Base-by-base conservation (phyloP, 169 alveolate genomes). In the Cryptosporidium bovis region DNA sequence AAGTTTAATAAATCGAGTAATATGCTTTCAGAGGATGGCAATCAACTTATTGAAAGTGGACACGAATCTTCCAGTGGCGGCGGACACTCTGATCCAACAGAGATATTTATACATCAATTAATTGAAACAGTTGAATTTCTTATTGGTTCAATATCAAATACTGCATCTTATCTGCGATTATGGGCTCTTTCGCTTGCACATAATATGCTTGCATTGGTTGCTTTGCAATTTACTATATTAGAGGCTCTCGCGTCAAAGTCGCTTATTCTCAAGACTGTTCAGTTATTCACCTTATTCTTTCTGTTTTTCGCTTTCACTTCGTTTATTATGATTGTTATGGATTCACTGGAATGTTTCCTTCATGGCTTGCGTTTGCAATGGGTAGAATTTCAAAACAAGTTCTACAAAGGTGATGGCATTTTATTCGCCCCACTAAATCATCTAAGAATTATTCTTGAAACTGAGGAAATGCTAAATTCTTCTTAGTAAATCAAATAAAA, bases 351-450 rank as follows among this genome's bases (percentile, higher is more conserved):
- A 93, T 98, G 99, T 89, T 98, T 97, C 93, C 94, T 99, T 68
- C 99, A 99, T 94, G 98, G 99, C 2, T 95, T 99, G 67, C 96
- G 99, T 87, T 95, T 98, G 90, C 99, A 98, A 91, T 98, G 99
- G 99, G 99, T 99, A 62, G 99, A 99, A 91, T 99, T 99, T 93
- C 99, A 98, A 91, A 97, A 96, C 94, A 99, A 98, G 92, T 99
- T 99, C 92, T 99, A 94, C 95, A 96, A 97, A 90, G 99, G 99
- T 6, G 99, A 97, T 91, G 99, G 99, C 3, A 93, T 94, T 90
- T 85, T 91, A 33, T 98, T 98, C 84, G 93, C 83, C 34, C 99
- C 99, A 18, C 93, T 93, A 65, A 91, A 92, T 83, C 90, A 91
- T 29, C 13, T 77, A 56, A 77, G 87, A 36, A 77, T 77, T 50